These are phyloP conservation scores for Vitis hybrid DNA, from an alignment of 177 flowering plant species.

Conservation along the genomic window DNA sequence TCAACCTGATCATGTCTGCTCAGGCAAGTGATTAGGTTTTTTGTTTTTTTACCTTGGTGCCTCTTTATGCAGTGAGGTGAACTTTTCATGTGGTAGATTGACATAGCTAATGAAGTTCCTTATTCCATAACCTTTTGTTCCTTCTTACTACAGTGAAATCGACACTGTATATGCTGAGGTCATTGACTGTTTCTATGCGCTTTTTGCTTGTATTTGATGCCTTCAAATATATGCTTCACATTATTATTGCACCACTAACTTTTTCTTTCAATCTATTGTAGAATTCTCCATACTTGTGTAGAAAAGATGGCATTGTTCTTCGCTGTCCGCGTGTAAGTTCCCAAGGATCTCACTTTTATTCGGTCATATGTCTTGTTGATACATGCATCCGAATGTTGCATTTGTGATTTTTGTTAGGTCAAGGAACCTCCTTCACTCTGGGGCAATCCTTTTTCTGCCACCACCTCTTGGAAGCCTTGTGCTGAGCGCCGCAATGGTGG, in stretches of 20 bases:
- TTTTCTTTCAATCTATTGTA: conserved; percentile 28
- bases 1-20: no score
- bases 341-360: background rate
- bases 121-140: no score
- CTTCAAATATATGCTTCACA: background rate
- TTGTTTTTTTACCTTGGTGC: no score
- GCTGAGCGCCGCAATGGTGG: conserved; percentile 74
- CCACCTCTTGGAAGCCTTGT: conserved; percentile 97
- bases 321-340: conserved; percentile 75
- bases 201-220: no score
- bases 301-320: conserved; percentile 86
- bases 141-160: no score
- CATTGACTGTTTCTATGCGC: no score
- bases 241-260: background rate
- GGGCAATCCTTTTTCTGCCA: conserved; percentile 93
- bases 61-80: no score
- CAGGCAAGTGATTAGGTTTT: no score
- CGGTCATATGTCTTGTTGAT: background rate
- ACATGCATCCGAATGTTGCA: background rate
- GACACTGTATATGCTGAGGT: no score
- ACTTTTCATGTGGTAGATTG: no score
- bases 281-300: conserved; percentile 94
- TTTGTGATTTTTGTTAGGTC: conserved; percentile 44
- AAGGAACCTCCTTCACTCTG: conserved; percentile 89
- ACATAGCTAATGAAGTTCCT: no score